A percentile compares a stretch with the other conserved stretches of the same genome.
Conservation (phyloP, 495 filamentous ascomycete genomes). For the Xylaria curta region DNA sequence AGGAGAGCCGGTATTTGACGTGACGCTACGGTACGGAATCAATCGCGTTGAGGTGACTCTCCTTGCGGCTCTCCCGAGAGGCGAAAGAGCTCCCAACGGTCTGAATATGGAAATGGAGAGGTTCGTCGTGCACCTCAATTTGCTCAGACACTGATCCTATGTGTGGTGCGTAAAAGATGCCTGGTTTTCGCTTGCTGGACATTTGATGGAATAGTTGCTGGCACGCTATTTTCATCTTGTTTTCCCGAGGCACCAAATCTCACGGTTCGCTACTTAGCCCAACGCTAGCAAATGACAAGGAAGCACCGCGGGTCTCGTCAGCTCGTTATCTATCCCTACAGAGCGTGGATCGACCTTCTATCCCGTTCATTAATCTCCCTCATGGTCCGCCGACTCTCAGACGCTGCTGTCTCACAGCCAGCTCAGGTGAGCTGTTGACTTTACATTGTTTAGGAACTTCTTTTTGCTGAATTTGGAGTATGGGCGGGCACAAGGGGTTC, state of each 20-base stretch:
- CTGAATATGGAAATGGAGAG: slow-evolving; percentile 72
- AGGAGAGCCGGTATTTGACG: slow-evolving; percentile 64
- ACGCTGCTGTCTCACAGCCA: not conserved
- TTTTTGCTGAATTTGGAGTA: slow-evolving; percentile 24
- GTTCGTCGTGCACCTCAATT: slow-evolving; percentile 65
- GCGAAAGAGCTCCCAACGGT: slow-evolving; percentile 60
- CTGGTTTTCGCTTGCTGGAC: not conserved
- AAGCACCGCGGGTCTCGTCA: not conserved
- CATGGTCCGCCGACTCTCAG: not conserved
- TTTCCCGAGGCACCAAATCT: not conserved
- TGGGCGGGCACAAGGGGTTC: slow-evolving; percentile 3
- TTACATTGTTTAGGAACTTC: slow-evolving; percentile 3
- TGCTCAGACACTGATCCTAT: slow-evolving; percentile 41
- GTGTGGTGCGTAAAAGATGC: not conserved
- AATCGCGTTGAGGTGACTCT: slow-evolving; percentile 71
- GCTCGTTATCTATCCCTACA: not conserved
- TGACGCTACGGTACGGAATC: slow-evolving; percentile 63
- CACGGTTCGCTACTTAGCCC: not conserved
- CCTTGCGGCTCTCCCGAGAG: slow-evolving; percentile 66
- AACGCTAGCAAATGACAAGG: not conserved
- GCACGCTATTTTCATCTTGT: not conserved
- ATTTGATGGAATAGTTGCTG: not conserved
- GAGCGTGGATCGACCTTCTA: not conserved
- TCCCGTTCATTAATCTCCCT: not conserved
- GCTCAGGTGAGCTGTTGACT: slow-evolving; percentile 4